Conservation (phyloP, 805 yeast species). For the Metschnikowia lachancei region DNA sequence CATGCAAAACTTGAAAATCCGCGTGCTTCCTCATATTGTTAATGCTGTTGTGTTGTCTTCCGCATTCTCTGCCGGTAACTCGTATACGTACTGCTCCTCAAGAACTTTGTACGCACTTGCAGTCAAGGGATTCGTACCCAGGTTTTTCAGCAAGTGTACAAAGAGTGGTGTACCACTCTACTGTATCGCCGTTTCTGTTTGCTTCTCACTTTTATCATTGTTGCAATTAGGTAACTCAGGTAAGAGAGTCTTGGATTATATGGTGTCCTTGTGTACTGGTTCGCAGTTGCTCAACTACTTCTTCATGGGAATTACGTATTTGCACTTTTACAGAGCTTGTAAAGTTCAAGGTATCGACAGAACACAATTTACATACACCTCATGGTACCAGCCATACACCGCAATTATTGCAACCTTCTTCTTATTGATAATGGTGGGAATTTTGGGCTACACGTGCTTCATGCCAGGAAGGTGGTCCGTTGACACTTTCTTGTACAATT, state of each 20-base stretch:
- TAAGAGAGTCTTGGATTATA: conserved; percentile 19
- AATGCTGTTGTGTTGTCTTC: conserved; percentile 20
- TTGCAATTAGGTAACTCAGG: conserved; percentile 21
- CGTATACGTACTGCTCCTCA: conserved; percentile 23
- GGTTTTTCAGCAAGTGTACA: conserved; percentile 17
- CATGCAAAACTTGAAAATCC: conserved; percentile 21
- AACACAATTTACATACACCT: conserved; percentile 35
- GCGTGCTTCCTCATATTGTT: conserved; percentile 21
- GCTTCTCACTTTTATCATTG: conserved; percentile 21
- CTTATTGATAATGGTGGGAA: conserved; percentile 47
- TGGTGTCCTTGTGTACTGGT: conserved; percentile 24
- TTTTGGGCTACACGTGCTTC: conserved; percentile 68
- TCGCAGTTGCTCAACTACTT: conserved; percentile 22
- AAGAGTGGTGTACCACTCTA: conserved; percentile 21
- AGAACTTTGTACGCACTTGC: conserved; percentile 22
- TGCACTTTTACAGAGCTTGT: conserved; percentile 23
- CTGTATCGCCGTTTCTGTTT: conserved; percentile 20
- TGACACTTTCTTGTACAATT: conserved; percentile 62
- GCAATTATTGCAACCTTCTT: conserved; percentile 31
- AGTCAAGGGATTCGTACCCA: conserved; percentile 21
- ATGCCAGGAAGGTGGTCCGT: conserved; percentile 63
- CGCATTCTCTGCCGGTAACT: conserved; percentile 23
- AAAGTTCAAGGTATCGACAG: conserved; percentile 32
- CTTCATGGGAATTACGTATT: conserved; percentile 21
- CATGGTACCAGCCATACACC: conserved; percentile 46